A percentile compares a stretch with the other conserved stretches of the same genome.
These are phyloP conservation scores for Ceratocystis destructans DNA, from an alignment of 2,329 filamentous ascomycete species.

Conservation along the genomic window DNA sequence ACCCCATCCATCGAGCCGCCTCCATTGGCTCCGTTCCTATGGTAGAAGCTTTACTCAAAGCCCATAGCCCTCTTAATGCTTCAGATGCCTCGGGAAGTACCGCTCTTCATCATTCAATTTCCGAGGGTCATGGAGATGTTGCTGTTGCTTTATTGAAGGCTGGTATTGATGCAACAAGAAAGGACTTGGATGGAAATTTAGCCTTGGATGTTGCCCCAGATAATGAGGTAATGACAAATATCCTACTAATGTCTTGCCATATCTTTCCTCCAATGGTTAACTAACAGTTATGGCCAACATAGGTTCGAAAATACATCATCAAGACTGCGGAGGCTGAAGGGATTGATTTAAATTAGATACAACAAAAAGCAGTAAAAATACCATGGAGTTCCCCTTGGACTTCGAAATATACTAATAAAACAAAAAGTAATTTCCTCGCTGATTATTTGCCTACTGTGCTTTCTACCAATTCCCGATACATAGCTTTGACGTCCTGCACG, in stretches of 20 bases:
- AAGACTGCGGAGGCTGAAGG: conserved; percentile 73
- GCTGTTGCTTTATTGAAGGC: conserved; percentile 71
- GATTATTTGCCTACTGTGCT: conserved; percentile 42
- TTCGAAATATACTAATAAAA: not conserved
- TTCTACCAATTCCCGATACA: conserved; percentile 88
- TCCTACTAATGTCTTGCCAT: not conserved
- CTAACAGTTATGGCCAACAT: conserved; percentile 1
- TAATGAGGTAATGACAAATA: conserved; percentile 46
- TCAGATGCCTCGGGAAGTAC: conserved; percentile 74
- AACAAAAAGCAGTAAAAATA: not conserved
- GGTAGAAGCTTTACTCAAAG: conserved; percentile 61
- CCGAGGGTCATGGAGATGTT: conserved; percentile 67
- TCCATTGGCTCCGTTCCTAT: conserved; percentile 83
- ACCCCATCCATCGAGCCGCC: conserved; percentile 81
- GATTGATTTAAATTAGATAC: conserved; percentile 43
- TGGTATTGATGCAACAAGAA: conserved; percentile 70
- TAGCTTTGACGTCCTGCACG: conserved; percentile 84
- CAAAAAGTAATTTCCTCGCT: not conserved
- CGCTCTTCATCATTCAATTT: conserved; percentile 74
- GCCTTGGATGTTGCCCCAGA: conserved; percentile 79
- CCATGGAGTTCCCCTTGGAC: not conserved
- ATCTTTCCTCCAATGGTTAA: not conserved
- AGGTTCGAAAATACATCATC: conserved; percentile 65
- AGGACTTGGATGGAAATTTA: conserved; percentile 54
- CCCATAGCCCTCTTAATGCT: conserved; percentile 68